phyloP scores from a whole-genome alignment of 139 green algal genomes.

The Coccomyxa sp. region DNA sequence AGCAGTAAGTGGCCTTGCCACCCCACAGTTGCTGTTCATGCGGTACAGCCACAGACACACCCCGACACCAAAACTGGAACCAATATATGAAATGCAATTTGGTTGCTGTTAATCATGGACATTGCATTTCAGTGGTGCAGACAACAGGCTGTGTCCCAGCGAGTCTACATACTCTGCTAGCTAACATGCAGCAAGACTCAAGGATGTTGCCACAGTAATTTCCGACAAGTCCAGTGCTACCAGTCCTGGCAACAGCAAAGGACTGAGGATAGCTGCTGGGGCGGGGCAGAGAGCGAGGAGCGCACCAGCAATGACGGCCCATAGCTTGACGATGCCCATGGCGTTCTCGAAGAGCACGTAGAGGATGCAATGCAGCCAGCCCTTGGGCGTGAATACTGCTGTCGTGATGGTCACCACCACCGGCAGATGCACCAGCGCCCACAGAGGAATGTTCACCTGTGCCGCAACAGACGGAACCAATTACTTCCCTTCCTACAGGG shows the following conservation, averaged over 20 bases:
- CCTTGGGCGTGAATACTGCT: constrained; percentile 64
- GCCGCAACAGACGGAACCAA: background rate
- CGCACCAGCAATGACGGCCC: constrained; percentile 61
- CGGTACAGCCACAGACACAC: background rate
- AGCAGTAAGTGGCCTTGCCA: background rate
- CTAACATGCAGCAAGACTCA: too few species aligned
- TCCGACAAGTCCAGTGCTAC: too few species aligned
- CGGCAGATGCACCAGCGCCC: constrained; percentile 77
- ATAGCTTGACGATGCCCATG: constrained; percentile 82
- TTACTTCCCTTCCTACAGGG: background rate
- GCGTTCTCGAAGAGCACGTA: constrained; percentile 91
- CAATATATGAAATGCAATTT: background rate
- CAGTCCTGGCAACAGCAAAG: too few species aligned
- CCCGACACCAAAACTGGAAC: background rate
- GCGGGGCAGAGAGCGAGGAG: too few species aligned
- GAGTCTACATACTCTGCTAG: too few species aligned
- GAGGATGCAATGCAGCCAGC: constrained; percentile 58
- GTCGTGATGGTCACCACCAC: constrained; percentile 74
- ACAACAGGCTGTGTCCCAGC: too few species aligned
- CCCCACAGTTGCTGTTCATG: background rate
- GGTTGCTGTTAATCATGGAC: too few species aligned
- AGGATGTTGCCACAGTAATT: too few species aligned
- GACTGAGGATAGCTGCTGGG: too few species aligned
- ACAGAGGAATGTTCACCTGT: constrained; percentile 69
- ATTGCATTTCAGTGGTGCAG: too few species aligned